Evolutionary conservation across 1,284 basidiomycete genomes (phyloP).

Genomic region (Paramarasmius palmivorus): DNA sequence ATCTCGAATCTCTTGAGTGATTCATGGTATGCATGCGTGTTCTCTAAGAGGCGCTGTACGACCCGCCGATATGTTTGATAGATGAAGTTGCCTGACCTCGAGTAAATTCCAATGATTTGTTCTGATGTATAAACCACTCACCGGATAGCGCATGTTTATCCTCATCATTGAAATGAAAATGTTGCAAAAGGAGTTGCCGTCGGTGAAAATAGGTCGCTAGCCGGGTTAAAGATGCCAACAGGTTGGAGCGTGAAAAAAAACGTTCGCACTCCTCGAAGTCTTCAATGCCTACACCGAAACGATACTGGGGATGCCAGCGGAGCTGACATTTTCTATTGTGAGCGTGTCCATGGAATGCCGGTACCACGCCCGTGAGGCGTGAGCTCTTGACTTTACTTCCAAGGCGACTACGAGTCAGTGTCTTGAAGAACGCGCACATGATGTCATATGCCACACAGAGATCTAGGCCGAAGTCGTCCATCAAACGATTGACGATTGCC

Average conservation of each 20-base stretch:
- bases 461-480: conserved; percentile 21
- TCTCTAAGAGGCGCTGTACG: conserved; percentile 17
- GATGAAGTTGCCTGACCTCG: background rate
- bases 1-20: background rate
- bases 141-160: conserved; percentile 22
- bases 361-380: conserved; percentile 15
- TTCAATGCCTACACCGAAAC: conserved; percentile 31
- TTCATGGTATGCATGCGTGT: conserved; percentile 8
- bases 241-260: conserved; percentile 31
- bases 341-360: conserved; percentile 33
- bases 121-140: too few relatives aligned
- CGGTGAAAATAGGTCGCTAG: conserved; percentile 27
- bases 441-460: conserved; percentile 35
- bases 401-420: conserved; percentile 13
- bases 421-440: conserved; percentile 22
- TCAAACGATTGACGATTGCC: conserved; percentile 24
- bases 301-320: conserved; percentile 28
- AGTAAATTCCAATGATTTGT: too few relatives aligned
- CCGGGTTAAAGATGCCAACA: conserved; percentile 22
- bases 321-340: conserved; percentile 36
- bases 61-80: conserved; percentile 23
- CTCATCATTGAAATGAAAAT: conserved; percentile 20
- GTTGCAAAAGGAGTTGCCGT: conserved; percentile 23
- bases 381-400: conserved; percentile 26
- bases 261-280: conserved; percentile 33